A percentile compares a stretch with the other conserved stretches of the same genome.
These are phyloP conservation scores for Fusarium pseudograminearum DNA, from an alignment of 2,329 filamentous ascomycete species.

Conservation along the genomic window DNA sequence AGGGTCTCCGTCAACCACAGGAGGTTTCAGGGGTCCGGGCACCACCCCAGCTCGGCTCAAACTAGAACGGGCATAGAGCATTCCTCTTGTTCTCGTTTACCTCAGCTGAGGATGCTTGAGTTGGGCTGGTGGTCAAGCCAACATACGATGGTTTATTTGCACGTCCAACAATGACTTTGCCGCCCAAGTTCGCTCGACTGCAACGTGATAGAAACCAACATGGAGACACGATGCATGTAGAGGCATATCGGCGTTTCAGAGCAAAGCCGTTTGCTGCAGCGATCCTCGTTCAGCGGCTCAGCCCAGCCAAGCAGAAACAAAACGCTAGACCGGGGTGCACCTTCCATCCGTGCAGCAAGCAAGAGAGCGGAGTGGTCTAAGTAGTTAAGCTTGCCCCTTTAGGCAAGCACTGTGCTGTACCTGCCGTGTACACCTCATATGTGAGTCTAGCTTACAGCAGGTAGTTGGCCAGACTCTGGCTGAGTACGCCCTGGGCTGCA, in stretches of 20 bases:
- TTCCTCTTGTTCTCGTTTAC: conserved; percentile 11
- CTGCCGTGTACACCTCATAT: conserved; percentile 16
- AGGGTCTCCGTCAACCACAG: conserved; percentile 25
- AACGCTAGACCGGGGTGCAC: background rate
- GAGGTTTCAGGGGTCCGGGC: conserved; percentile 25
- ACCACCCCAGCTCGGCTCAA: conserved; percentile 20
- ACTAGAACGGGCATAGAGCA: conserved; percentile 15
- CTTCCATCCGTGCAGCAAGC: conserved; percentile 6
- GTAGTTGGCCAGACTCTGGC: conserved; percentile 17
- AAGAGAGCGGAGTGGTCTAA: conserved; percentile 1
- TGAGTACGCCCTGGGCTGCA: conserved; percentile 33
- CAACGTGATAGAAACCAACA: background rate
- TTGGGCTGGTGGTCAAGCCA: conserved; percentile 15
- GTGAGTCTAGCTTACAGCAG: conserved; percentile 26
- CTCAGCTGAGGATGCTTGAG: conserved; percentile 25
- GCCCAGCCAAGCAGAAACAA: conserved; percentile 30
- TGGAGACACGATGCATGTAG: background rate
- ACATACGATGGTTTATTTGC: background rate
- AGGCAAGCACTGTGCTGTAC: conserved; percentile 26
- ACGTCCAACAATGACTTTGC: background rate
- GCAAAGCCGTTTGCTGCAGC: conserved; percentile 4
- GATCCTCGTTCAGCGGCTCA: conserved; percentile 6
- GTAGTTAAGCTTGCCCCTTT: conserved; percentile 19
- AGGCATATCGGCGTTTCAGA: conserved; percentile 23
- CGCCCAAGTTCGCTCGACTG: background rate